Base-by-base conservation (phyloP, 805 yeast species). In the Schwanniomyces sp. region DNA sequence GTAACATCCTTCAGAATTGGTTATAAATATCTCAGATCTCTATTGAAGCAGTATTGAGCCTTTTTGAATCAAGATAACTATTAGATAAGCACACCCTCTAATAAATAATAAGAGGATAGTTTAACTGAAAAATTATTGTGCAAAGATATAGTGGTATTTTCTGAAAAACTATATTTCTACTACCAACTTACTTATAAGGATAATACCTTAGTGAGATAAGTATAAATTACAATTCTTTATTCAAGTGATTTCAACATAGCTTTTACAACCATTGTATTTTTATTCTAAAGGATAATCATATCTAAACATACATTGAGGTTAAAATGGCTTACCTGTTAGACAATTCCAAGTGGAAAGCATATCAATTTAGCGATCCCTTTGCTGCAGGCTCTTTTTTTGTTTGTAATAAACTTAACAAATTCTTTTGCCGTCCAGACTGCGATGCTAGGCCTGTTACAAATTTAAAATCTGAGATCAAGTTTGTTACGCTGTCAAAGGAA, bases 401-500 rank as follows among this genome's bases (percentile, higher is more conserved):
- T 18, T 74, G 82, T 55, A 74, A 76, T 59, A 68, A 68, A 48
- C 60, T 65, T 27, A 63, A 63, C 24, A 68, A 69, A 46, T 53
- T 57, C n/a, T 76, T 79, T 43, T 85, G 91, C 54, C 80, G 88
- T 43, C 90, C 91, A 5, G 85, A 81, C 57, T 86, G 91, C 63
- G 88, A 82, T 64, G 59, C 69, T 10, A 65, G 74, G 34, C 70
- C 72, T 25, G 66, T 68, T 25, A 66, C 74, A 49, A 69, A 72
- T 55, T 61, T 78, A 54, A 66, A 71, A 55, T 51, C 68, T 34
- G 82, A 80, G 29, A 70, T 82, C 41, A 56, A 59, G 27, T 81
- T 83, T 56, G 69, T 75, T 14, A 69, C 66, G 42, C 54, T 64
- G 8, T 59, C 69, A 8, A 58, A 62, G 1, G 75, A 72, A 26